Percentiles rank a stretch among this genome's conserved stretches.
These are phyloP conservation scores for Microcyclosporella mali DNA, from an alignment of 2,329 filamentous ascomycete species.

Conservation along the genomic window DNA sequence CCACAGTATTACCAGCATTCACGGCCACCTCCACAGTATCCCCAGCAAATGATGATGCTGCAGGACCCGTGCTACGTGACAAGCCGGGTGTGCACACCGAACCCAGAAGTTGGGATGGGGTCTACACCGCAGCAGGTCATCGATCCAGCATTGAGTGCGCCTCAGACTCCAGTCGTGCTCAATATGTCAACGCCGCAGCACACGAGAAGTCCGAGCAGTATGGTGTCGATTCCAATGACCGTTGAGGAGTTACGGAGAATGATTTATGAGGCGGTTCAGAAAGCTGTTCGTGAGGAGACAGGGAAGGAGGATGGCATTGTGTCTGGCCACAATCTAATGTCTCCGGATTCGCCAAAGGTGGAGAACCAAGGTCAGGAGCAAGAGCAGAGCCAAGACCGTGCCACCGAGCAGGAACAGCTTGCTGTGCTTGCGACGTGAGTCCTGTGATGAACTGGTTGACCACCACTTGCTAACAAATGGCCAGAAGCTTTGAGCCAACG, in stretches of 20 bases:
- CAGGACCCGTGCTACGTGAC: constrained; percentile 9
- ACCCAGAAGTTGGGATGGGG: constrained; percentile 8
- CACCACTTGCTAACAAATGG: no score
- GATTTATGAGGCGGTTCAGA: constrained; percentile 16
- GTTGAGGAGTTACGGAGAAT: constrained; percentile 19
- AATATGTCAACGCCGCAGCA: neutral
- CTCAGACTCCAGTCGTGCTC: constrained; percentile 2
- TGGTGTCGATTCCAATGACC: constrained; percentile 11
- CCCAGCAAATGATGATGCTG: constrained; percentile 2
- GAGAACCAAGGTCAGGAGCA: no score
- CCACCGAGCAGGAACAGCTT: no score
- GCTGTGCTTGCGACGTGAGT: no score
- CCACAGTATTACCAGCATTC: constrained; percentile 7
- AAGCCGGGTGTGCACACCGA: constrained; percentile 20
- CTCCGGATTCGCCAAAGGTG: no score
- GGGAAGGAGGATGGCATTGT: no score
- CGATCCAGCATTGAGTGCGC: constrained; percentile 14
- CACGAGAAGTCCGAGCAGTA: constrained; percentile 5
- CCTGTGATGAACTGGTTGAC: no score
- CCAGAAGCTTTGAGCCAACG: no score
- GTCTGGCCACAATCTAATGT: no score
- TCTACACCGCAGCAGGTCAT: constrained; percentile 5
- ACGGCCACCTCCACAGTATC: neutral
- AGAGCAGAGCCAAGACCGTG: no score
- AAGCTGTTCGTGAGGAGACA: constrained; percentile 7